A percentile compares a stretch with the other conserved stretches of the same genome.
Conservation (phyloP, 2,329 filamentous ascomycete species). For the Colletotrichum ledebouriae region DNA sequence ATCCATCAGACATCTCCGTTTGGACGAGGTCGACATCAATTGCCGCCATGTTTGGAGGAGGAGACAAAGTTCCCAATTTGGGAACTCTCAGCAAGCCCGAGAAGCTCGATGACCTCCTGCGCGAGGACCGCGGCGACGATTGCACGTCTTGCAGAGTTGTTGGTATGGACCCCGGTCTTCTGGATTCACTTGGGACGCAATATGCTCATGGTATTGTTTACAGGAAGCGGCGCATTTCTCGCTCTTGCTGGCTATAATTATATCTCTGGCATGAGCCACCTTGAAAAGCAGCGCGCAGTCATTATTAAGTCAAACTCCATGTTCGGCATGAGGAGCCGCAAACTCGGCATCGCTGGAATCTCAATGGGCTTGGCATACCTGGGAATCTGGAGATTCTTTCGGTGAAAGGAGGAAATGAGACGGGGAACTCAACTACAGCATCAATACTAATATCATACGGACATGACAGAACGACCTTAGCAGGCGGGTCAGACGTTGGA, state of each 20-base stretch:
- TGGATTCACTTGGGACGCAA: not conserved
- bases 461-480: not conserved
- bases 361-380: conserved; percentile 77
- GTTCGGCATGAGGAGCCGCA: conserved; percentile 80
- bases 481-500: not conserved
- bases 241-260: conserved; percentile 84
- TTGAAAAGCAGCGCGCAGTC: conserved; percentile 73
- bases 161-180: conserved; percentile 63
- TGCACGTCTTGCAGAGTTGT: conserved; percentile 79
- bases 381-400: conserved; percentile 77
- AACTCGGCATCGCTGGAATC: conserved; percentile 75
- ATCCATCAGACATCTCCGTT: not conserved
- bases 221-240: conserved; percentile 81
- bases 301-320: conserved; percentile 78
- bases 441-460: conserved; percentile 22
- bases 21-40: not conserved
- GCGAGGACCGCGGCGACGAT: conserved; percentile 71
- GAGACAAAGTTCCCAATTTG: conserved; percentile 64
- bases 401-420: conserved; percentile 54
- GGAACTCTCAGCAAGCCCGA: conserved; percentile 71
- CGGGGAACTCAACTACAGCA: not conserved
- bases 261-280: conserved; percentile 78
- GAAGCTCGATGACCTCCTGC: conserved; percentile 70
- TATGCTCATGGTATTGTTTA: conserved; percentile 9
- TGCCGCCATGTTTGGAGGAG: conserved; percentile 54